Percentiles rank a stretch among this genome's conserved stretches.
Evolutionary conservation across 495 filamentous ascomycete species (phyloP).

Genomic region (Xylaria acuta): DNA sequence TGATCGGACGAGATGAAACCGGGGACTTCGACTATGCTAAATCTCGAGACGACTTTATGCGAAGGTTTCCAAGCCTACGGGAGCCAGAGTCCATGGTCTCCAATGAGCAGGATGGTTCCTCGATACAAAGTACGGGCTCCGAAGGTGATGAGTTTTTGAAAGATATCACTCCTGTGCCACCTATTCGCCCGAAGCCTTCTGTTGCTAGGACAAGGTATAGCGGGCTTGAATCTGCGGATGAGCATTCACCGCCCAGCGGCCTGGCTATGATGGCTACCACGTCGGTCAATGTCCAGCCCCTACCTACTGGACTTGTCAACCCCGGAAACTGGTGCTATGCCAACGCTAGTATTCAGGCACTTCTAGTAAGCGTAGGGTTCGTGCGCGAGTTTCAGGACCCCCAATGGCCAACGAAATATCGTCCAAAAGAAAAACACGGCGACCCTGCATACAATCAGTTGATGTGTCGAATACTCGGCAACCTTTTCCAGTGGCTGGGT

Average conservation of each 20-base stretch:
- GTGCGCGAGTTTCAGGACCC: conserved; percentile 66
- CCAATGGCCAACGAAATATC: conserved; percentile 33
- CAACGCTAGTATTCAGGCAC: conserved; percentile 84
- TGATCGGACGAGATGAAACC: conserved; percentile 51
- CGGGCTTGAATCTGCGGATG: conserved; percentile 71
- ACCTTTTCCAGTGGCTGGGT: conserved; percentile 70
- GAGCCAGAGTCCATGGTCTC: conserved; percentile 76
- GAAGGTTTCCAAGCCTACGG: conserved; percentile 79
- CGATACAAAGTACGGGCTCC: conserved; percentile 20
- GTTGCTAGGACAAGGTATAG: conserved; percentile 86
- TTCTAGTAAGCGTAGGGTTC: conserved; percentile 77
- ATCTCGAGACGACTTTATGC: conserved; percentile 76
- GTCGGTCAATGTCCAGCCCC: background rate
- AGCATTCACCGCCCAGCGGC: conserved; percentile 44
- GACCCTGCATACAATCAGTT: conserved; percentile 79
- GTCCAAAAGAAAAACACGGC: conserved; percentile 60
- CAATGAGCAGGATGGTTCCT: conserved; percentile 28
- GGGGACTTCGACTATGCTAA: conserved; percentile 52
- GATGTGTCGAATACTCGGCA: conserved; percentile 76
- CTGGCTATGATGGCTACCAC: conserved; percentile 39
- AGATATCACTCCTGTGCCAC: conserved; percentile 48
- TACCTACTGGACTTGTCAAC: conserved; percentile 75
- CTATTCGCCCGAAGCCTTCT: conserved; percentile 79
- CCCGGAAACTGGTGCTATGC: conserved; percentile 87
- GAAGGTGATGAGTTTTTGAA: conserved; percentile 46